These are phyloP conservation scores for Alloascoidea hylecoeti DNA, from an alignment of 805 yeast genomes.

Conservation along the genomic window DNA sequence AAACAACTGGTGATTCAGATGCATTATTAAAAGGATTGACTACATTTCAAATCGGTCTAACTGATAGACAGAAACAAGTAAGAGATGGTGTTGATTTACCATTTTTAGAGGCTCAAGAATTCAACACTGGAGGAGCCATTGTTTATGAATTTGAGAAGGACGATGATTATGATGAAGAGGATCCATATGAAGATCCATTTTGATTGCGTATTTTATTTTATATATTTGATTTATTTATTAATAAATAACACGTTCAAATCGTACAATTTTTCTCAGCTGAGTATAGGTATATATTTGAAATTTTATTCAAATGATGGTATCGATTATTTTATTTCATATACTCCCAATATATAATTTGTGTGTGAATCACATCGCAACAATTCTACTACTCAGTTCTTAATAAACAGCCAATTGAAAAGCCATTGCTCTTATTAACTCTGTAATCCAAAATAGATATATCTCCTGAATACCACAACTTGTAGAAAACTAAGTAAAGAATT, in stretches of 20 bases:
- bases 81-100: slow-evolving; percentile 83
- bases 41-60: slow-evolving; percentile 75
- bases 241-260: slow-evolving; percentile 2
- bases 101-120: slow-evolving; percentile 73
- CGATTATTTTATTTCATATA: too few relatives aligned
- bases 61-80: slow-evolving; percentile 60
- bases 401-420: too few relatives aligned
- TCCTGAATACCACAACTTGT: too few relatives aligned
- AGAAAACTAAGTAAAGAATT: too few relatives aligned
- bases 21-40: slow-evolving; percentile 58
- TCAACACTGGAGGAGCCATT: slow-evolving; percentile 53
- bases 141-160: slow-evolving; percentile 93
- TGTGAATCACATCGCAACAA: too few relatives aligned
- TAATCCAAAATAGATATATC: too few relatives aligned
- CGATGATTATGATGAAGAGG: slow-evolving; percentile 97
- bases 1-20: slow-evolving; percentile 27
- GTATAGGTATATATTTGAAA: too few relatives aligned
- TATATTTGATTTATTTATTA: slow-evolving; percentile 1
- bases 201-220: slow-evolving; percentile 15
- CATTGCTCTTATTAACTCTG: too few relatives aligned
- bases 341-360: too few relatives aligned
- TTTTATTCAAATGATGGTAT: too few relatives aligned
- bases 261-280: too few relatives aligned
- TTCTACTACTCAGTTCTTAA: too few relatives aligned
- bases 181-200: slow-evolving; percentile 94